A percentile compares a stretch with the other conserved stretches of the same genome.
These are phyloP conservation scores for Leishmania mexicana DNA, from an alignment of 208 protist genomes.

Conservation along the genomic window DNA sequence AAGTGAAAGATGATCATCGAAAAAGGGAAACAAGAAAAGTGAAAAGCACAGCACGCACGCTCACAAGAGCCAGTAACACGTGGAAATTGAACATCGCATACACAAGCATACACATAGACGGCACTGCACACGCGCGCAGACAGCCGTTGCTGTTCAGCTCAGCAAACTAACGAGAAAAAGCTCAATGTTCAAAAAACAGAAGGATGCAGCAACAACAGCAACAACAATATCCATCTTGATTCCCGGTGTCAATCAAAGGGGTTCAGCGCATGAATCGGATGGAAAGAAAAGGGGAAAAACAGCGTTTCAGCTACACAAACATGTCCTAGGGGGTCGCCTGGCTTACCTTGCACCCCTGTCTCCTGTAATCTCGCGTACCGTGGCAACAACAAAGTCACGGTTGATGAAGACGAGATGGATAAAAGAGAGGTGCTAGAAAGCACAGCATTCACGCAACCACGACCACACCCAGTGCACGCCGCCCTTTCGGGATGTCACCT, in stretches of 20 bases:
- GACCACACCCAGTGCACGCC: slow-evolving; percentile 10
- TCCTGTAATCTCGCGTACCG: background rate
- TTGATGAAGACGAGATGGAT: no score
- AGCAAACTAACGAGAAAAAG: background rate
- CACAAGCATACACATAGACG: background rate
- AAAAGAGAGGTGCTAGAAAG: background rate
- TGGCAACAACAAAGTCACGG: background rate
- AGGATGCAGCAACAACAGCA: background rate
- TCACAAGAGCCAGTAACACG: background rate
- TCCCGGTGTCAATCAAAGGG: background rate
- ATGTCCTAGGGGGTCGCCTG: background rate
- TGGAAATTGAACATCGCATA: background rate
- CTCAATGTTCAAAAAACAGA: background rate
- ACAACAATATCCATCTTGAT: background rate
- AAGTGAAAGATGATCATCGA: background rate
- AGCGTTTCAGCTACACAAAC: background rate
- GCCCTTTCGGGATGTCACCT: slow-evolving; percentile 11
- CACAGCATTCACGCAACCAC: slow-evolving; percentile 21
- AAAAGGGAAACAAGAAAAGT: background rate
- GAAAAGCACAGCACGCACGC: background rate
- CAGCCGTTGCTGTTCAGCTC: background rate
- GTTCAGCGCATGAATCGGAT: background rate
- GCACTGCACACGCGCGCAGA: background rate
- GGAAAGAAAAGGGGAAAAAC: background rate
- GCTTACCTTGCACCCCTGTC: no score